Base-by-base conservation (phyloP, 495 filamentous ascomycete species). In the Pyronema domesticum region DNA sequence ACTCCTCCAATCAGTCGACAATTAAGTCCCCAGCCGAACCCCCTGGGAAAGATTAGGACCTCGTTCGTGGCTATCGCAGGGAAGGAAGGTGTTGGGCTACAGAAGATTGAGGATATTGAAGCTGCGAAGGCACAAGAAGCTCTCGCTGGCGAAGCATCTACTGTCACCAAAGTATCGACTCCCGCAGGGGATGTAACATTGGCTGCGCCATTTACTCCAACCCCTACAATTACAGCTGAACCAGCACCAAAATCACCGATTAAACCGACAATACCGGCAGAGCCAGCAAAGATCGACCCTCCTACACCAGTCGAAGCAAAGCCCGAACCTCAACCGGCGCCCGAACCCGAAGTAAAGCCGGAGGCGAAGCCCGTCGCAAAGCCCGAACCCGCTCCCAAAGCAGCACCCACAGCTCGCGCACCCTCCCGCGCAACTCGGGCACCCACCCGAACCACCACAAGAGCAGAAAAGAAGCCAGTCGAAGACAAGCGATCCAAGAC, bases 11-110 rank as follows among this genome's bases (percentile, higher is more conserved):
- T 51, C 17, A 49, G 43, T 51, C 60, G 58, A 33, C 61, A 64
- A 35, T 42, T 60, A 36, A 64, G 55, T 14, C 62, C 62, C 37
- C 54, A 50, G 7, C 62, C 63, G 6, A 65, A 49, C 15, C 59
- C 58, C 1, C 48, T 60, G 10, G 42, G 51, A 18, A 58, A 44
- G 51, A 57, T 65, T 23, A 60, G 51, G 23, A 65, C 63, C 17
- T 62, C 63, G 3, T 65, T 65, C 37, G 62, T 65, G 44, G 59
- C 63, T 15, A 59, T 65, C 36, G 54, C 50, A 34, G 58, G 54
- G 42, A 65, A 55, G 34, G 47, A 51, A 23, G 51, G 54, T 34
- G 37, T 65, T 23, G 61, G 58, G 4, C 51, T 65, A 37, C 61
- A 65, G 53, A 65, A 59, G 51, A 53, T 44, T 23, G 34, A 37